Evolutionary conservation across 305 asterid genomes (phyloP), one percentile per base, ranked within the genome.

Genomic region (Fraxinus nigra): DNA sequence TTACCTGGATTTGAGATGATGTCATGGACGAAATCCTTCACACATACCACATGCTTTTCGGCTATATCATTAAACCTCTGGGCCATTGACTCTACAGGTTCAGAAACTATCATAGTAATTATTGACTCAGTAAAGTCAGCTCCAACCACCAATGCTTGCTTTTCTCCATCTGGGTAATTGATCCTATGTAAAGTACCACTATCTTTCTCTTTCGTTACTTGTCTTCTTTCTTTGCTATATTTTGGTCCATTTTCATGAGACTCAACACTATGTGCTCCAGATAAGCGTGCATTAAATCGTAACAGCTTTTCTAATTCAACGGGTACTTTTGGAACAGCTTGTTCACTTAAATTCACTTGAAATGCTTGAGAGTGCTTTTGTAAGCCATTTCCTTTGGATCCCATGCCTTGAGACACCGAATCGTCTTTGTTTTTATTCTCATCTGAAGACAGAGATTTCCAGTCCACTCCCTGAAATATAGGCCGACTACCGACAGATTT

Each of bases 401-500:
- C 37, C 56, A 79, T 84, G 70, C 87, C 88, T 83, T 85, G 93
- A 88, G 81, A 85, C 51, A 82, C 79, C 24, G 92, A 89, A 74
- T 82, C 84, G 69, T 90, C 97, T 87, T 87, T 88, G 79, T 79
- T 88, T 83, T 92, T 92, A 70, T 87, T 89, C 86, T 92, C 98
- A 10, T 91, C 93, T 35, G 87, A 81, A n/a, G 99, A 80, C 84
- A 92, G 87, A 82, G 94, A 94, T 85, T 94, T 97, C 99, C 99
- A 94, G 81, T 94, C 98, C 46, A 96, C 97, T 73, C 97, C 98
- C 85, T 96, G 96, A 87, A 96, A 94, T 85, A 96, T 63, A 10
- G 99, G 99, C 79, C 92, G 93, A 76, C 98, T 94, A 80, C 90
- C 89, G 46, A 96, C 99, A 59, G 99, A 96, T 83, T 96, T 87